Base-by-base conservation (phyloP, 345 rosid genomes). In the Eucalyptus tenuipes region DNA sequence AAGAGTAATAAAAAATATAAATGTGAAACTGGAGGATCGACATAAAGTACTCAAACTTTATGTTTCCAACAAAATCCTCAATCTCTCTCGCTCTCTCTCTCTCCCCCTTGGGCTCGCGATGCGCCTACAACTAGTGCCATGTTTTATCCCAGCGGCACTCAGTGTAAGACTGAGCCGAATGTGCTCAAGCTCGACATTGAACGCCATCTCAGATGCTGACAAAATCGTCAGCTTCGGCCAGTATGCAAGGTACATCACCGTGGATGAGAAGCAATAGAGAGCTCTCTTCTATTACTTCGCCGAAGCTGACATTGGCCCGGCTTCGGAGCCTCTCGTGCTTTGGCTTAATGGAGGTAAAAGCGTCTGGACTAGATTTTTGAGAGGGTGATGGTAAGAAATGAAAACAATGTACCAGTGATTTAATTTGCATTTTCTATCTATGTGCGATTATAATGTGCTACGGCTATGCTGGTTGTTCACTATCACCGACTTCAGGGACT, bases 301-400 rank as follows among this genome's bases (percentile, higher is more conserved):
- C 20, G 8, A 50, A 50, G 53, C 8, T 5, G 89, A 90, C 88
- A 53, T 91, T 10, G 71, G 85, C 40, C 90, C 90, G 27, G 55
- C 89, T 87, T 91, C 92, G 2, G 89, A 92, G 90, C 95, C 95
- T 57, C 95, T 92, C 13, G 93, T 93, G 81, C 93, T 91, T 31
- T 92, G 95, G 95, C 88, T 94, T 25, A 92, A 89, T 57, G 94
- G 94, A 92, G 94, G 95, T 94, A 88, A 45, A 49, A 31, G 17
- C 25, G 31, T 47, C 44, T 8, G 44, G 12, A 68, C 80, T 68
- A 20, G 37, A 33, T 68, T 68, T 18, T 68, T 18, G 79, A 68
- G 12, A 7, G 8, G 37, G 37, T 68, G 44, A 31, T 33, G 24
- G 42, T 68, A 40, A 68, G 80, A 31, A 8, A 68, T 68, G 24